Evolutionary conservation across 495 filamentous ascomycete genomes (phyloP), one percentile per base, ranked within the genome.

Genomic region (Chaetomium fimeti): DNA sequence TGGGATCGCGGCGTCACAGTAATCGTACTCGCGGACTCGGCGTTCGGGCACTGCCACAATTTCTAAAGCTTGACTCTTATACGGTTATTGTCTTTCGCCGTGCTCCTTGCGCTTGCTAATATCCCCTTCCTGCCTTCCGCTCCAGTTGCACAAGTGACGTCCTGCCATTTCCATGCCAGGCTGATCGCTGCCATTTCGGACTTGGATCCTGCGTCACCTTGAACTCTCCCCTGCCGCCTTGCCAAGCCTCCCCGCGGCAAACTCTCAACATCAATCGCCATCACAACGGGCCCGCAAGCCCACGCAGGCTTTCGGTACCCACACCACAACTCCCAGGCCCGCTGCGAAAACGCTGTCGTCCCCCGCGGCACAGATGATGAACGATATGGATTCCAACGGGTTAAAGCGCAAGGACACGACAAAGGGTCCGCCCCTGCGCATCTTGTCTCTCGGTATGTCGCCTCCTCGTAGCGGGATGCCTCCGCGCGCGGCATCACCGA

Each of bases 371-470:
- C 22, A 45, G 3, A 54, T 20, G 6, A 28, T 54, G 45, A 55
- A 20, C 22, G 36, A 47, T 38, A 72, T 75, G 69, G 72, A 75
- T 13, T 64, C 62, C 25, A 62, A 49, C 65, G 69, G 65, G 49
- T 64, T 81, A 51, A 79, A 70, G 75, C 87, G 92, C 74, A 93
- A 93, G 75, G 92, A 97, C 76, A 97, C 93, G 32, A 95, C 91
- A 51, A 96, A 94, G 76, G 93, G 92, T 57, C 93, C 93, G 72
- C 94, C 94, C 18, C 70, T 98, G 73, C 87, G 94, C 70, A 88
- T 98, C 57, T 81, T 98, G 13, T 97, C 92, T 18, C 85, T 98
- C 60, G 92, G 92, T 94, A 84, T 61, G 87, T 78, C 32, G 6
- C 25, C 52, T 60, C 65, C 55, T 53, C 55, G 57, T 53, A 18